Evolutionary conservation across 225 moss, liverwort and hornwort species (phyloP).

Genomic region (Physcomitrium patens): DNA sequence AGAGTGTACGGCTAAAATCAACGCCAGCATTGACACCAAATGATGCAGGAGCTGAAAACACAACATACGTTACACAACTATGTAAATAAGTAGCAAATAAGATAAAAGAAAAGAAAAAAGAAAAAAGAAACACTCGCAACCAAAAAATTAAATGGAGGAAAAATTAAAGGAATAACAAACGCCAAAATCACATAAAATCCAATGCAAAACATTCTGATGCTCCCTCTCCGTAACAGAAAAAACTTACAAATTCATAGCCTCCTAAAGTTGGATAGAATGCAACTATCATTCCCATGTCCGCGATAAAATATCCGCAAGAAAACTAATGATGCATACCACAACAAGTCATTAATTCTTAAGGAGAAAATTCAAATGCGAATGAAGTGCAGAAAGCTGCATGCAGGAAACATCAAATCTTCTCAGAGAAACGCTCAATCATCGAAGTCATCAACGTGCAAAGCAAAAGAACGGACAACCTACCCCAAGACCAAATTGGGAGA

Average conservation of each 20-base stretch:
- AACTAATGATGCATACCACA: constrained; percentile 51
- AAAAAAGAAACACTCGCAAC: background rate
- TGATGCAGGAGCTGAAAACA: constrained; percentile 68
- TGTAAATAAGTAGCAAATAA: background rate
- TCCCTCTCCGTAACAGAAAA: background rate
- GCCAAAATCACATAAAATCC: background rate
- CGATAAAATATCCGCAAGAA: constrained; percentile 82
- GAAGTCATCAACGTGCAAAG: constrained; percentile 11
- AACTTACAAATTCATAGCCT: constrained; percentile 76
- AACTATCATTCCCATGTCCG: constrained; percentile 76
- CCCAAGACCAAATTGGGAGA: constrained; percentile 66
- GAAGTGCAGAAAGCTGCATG: background rate
- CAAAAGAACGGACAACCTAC: constrained; percentile 44
- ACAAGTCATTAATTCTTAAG: constrained; percentile 7
- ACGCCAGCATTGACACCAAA: constrained; percentile 61
- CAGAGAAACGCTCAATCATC: background rate
- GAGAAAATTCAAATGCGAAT: constrained; percentile 3
- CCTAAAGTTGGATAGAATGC: constrained; percentile 66
- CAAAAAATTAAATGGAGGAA: background rate
- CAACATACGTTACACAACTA: constrained; percentile 15
- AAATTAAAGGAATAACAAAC: constrained; percentile 6
- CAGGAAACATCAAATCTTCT: background rate
- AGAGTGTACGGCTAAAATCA: constrained; percentile 62
- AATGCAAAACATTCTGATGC: background rate
- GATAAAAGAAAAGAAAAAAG: no score